Evolutionary conservation across 2,329 filamentous ascomycete species (phyloP), one percentile per base, ranked within the genome.

Genomic region (Dactylellina cionopaga): DNA sequence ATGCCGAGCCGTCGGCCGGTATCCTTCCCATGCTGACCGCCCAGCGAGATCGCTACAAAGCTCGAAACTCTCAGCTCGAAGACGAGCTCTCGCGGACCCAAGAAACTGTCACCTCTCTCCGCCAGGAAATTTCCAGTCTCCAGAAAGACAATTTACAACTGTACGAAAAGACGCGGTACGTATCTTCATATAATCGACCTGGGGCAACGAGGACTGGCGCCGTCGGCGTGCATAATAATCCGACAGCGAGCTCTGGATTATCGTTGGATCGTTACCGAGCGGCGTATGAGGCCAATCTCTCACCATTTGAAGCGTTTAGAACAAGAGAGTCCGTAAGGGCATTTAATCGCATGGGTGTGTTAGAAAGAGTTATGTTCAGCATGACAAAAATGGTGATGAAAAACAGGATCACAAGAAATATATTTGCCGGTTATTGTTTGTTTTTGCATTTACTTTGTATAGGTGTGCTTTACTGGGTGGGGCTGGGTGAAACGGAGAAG

Each of bases 21-120:
- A 97, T 99, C 75, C 83, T 99, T 22, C 96, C 95, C 31, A 99
- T 99, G 96, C 91, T 99, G 56, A 96, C 95, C 31, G 95, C 96
- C 1, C 96, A 99, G 81, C 90, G 95, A 74, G 95, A 99, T 81
- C 92, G 95, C 55, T 99, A 98, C 86, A 98, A 97, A 84, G 92
- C 96, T 83, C 92, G 93, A 78, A 98, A 96, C 75, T 83, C 88
- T 0, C 91, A 99, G 79, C 87, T 99, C 19, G 95, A 98, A 81
- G 87, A 90, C 71, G 94, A 98, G 78, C 84, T 98, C 7, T 92
- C 92, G 4, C 92, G 96, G 75, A 87, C 87, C 31, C 92, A 98
- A 80, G 86, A 88, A 47, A 90, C 87, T 0, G 88, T 97, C 19
- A 94, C 92, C 17, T 90, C 93, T 33, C 84, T 99, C 47, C 88